Percentiles rank a stretch among this genome's conserved stretches.
These are phyloP conservation scores for Holtermannia corniformis DNA, from an alignment of 768 basidiomycete species.

Conservation along the genomic window DNA sequence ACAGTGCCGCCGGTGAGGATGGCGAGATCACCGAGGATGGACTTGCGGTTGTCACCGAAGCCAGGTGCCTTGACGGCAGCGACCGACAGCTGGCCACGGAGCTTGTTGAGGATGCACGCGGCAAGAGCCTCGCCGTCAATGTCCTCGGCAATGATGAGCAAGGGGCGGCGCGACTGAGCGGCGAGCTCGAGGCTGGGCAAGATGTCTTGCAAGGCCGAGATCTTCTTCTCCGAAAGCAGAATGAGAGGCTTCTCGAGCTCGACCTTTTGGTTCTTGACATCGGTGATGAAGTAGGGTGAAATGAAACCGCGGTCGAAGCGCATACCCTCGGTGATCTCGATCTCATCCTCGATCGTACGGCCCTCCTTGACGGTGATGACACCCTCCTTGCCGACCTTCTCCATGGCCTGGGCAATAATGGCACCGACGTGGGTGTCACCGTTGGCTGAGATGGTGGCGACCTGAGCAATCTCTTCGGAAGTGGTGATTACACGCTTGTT, in stretches of 20 bases:
- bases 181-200: conserved; percentile 66
- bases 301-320: conserved; percentile 98
- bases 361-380: conserved; percentile 99
- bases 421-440: conserved; percentile 81
- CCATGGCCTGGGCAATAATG: conserved; percentile 97
- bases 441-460: conserved; percentile 82
- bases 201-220: conserved; percentile 86
- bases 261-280: conserved; percentile 90
- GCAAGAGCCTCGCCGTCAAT: conserved; percentile 96
- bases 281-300: conserved; percentile 95
- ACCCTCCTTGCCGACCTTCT: conserved; percentile 98
- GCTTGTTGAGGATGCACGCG: conserved; percentile 97
- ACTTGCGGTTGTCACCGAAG: conserved; percentile 99
- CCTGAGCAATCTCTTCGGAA: conserved; percentile 93
- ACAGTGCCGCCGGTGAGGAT: conserved; percentile 97
- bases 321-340: conserved; percentile 99
- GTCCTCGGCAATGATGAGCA: conserved; percentile 96
- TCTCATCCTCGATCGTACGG: conserved; percentile 94
- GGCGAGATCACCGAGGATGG: conserved; percentile 89
- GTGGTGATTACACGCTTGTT: conserved; percentile 94
- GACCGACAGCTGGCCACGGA: conserved; percentile 92
- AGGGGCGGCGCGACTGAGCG: conserved; percentile 64
- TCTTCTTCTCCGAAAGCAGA: conserved; percentile 96
- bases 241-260: conserved; percentile 95
- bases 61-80: conserved; percentile 90